Percentiles rank a stretch among this genome's conserved stretches.
Conservation (phyloP, 768 basidiomycete species). For the Russula abietina region DNA sequence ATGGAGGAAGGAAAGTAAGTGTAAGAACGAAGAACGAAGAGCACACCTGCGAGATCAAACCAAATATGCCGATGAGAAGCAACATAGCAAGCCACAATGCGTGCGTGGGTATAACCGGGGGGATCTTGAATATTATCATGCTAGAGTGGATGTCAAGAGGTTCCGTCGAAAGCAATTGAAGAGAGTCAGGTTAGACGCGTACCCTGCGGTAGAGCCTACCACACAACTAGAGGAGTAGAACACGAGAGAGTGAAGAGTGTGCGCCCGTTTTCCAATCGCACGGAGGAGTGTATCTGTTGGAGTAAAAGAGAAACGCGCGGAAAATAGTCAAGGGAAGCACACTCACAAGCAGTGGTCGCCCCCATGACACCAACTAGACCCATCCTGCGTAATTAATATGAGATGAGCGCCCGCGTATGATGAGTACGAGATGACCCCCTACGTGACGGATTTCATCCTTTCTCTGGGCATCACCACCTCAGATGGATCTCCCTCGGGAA, state of each 20-base stretch:
- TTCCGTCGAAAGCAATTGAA: background rate
- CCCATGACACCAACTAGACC: slow-evolving; percentile 60
- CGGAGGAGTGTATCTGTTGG: slow-evolving; percentile 46
- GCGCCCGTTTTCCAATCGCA: slow-evolving; percentile 68
- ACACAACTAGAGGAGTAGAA: slow-evolving; percentile 60
- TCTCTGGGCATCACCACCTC: slow-evolving; percentile 29
- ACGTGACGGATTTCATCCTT: slow-evolving; percentile 59
- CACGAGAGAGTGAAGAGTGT: slow-evolving; percentile 62
- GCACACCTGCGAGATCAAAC: slow-evolving; percentile 41
- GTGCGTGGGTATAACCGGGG: slow-evolving; percentile 42
- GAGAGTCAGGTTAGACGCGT: background rate
- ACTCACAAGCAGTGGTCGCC: slow-evolving; percentile 62
- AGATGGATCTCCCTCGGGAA: background rate
- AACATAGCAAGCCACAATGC: slow-evolving; percentile 43
- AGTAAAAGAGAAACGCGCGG: background rate
- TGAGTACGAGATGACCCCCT: slow-evolving; percentile 14
- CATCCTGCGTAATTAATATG: slow-evolving; percentile 35
- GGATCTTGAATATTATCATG: slow-evolving; percentile 38
- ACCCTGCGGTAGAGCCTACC: slow-evolving; percentile 34
- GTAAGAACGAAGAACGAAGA: too few relatives aligned
- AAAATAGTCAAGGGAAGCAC: background rate
- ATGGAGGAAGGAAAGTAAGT: too few relatives aligned
- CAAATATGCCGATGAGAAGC: slow-evolving; percentile 46
- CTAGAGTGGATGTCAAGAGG: slow-evolving; percentile 27
- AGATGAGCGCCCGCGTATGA: background rate